Conservation (phyloP, 2,329 filamentous ascomycete species). For the Simplicillium aogashimaense region DNA sequence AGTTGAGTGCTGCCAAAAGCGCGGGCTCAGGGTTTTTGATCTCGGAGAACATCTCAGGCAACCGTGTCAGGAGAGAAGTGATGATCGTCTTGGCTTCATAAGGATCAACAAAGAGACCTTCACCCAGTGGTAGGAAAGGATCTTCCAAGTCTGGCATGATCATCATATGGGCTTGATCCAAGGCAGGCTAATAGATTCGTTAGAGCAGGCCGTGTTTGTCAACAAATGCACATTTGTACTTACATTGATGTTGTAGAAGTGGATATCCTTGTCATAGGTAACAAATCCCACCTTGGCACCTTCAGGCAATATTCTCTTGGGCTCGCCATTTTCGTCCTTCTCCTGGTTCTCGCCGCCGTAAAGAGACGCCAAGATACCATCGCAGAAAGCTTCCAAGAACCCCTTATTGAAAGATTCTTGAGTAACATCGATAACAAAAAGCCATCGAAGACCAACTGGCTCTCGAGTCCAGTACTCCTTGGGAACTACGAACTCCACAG, state of each 20-base stretch:
- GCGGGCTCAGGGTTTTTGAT: conserved; percentile 89
- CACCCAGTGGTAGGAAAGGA: conserved; percentile 84
- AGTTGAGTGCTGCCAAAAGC: conserved; percentile 72
- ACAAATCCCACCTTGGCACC: conserved; percentile 89
- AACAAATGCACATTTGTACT: conserved; percentile 21
- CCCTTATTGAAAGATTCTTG: conserved; percentile 87
- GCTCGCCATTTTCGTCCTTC: conserved; percentile 39
- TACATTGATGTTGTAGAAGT: conserved; percentile 93
- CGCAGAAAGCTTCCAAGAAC: conserved; percentile 81
- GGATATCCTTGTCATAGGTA: conserved; percentile 91
- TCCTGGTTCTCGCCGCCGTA: conserved; percentile 57
- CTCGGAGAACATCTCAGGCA: conserved; percentile 78
- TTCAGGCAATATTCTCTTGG: conserved; percentile 53
- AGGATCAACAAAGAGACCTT: conserved; percentile 90
- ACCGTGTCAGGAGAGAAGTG: conserved; percentile 69
- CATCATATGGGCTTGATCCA: conserved; percentile 92
- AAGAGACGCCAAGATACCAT: conserved; percentile 74
- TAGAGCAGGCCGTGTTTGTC: conserved; percentile 1
- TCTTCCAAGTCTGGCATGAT: conserved; percentile 98
- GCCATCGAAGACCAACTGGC: conserved; percentile 75
- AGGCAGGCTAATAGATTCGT: conserved; percentile 42
- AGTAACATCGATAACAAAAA: conserved; percentile 90
- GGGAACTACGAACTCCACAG: conserved; percentile 91
- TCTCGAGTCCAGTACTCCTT: conserved; percentile 99
- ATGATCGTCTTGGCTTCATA: conserved; percentile 83